These are phyloP conservation scores for Yamadazyma atlantica DNA, from an alignment of 1,139 yeast species.

Conservation along the genomic window DNA sequence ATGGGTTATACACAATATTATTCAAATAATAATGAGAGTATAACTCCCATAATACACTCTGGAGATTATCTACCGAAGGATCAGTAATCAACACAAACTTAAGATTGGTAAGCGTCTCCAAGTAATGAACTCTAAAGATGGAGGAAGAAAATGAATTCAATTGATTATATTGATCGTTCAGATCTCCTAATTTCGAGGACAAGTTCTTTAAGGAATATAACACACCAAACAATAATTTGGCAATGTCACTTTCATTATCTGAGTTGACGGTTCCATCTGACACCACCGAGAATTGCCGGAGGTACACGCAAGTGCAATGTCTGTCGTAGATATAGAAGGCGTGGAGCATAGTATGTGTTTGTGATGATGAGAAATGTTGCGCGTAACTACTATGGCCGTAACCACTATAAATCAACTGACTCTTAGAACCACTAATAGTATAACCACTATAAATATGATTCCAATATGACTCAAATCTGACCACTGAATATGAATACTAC, in stretches of 20 bases:
- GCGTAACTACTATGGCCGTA: no score
- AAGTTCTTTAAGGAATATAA: constrained; percentile 77
- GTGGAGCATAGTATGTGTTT: constrained; percentile 30
- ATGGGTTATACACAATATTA: constrained; percentile 65
- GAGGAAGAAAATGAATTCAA: constrained; percentile 71
- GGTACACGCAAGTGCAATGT: constrained; percentile 79
- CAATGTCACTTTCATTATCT: constrained; percentile 60
- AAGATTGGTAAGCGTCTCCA: constrained; percentile 76
- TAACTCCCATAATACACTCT: constrained; percentile 61
- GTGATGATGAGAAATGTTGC: neutral
- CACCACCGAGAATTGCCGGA: constrained; percentile 52
- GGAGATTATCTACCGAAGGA: constrained; percentile 58
- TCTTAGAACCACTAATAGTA: no score
- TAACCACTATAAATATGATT: neutral
- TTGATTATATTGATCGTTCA: constrained; percentile 32
- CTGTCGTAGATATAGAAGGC: constrained; percentile 89
- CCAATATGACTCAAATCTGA: no score
- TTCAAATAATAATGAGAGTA: constrained; percentile 68
- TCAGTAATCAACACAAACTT: constrained; percentile 78
- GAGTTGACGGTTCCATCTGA: constrained; percentile 51
- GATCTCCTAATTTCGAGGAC: constrained; percentile 59
- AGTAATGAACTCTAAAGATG: constrained; percentile 72
- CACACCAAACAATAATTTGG: constrained; percentile 86
- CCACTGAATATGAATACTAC: no score
- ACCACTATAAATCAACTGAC: no score